A percentile compares a stretch with the other conserved stretches of the same genome.
Conservation (phyloP, 2,329 filamentous ascomycete species). For the Reticulascus tulasneorum region DNA sequence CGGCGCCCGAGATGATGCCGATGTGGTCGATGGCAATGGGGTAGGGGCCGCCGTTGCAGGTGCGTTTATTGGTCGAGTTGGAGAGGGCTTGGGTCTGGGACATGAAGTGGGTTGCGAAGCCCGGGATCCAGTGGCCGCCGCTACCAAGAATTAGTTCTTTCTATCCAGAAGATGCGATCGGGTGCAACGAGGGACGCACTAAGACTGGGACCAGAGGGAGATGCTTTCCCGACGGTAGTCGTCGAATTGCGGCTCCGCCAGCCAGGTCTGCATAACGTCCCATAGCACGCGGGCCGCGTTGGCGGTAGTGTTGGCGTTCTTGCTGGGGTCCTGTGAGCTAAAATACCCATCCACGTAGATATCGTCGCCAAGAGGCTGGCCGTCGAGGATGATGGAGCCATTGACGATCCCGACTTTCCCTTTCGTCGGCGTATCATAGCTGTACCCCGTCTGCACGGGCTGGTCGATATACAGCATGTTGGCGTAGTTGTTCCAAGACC, state of each 20-base stretch:
- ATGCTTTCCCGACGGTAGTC: conserved; percentile 41
- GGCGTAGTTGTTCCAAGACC: conserved; percentile 49
- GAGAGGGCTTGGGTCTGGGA: conserved; percentile 12
- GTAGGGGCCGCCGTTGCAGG: conserved; percentile 1
- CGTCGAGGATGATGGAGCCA: conserved; percentile 44
- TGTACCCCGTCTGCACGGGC: conserved; percentile 59
- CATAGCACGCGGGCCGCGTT: conserved; percentile 48
- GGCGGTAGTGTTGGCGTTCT: conserved; percentile 36
- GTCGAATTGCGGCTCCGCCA: conserved; percentile 43
- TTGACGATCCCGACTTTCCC: conserved; percentile 42
- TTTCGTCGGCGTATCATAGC: conserved; percentile 27
- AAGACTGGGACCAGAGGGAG: conserved; percentile 42
- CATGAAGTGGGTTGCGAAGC: conserved; percentile 11
- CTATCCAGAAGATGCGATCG: too few relatives aligned
- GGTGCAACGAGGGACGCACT: too few relatives aligned
- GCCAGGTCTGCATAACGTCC: conserved; percentile 57
- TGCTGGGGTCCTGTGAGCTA: conserved; percentile 23
- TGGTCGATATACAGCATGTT: conserved; percentile 46
- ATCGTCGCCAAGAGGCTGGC: conserved; percentile 10
- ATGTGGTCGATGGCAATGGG: conserved; percentile 12
- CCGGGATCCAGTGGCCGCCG: conserved; percentile 15
- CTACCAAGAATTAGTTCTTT: conserved; percentile 3
- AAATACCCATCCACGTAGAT: conserved; percentile 22
- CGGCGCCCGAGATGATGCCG: conserved; percentile 10
- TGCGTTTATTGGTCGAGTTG: background rate